These are phyloP conservation scores for Phytophthora meadii DNA, from an alignment of 352 stramenopile genomes.

Conservation along the genomic window DNA sequence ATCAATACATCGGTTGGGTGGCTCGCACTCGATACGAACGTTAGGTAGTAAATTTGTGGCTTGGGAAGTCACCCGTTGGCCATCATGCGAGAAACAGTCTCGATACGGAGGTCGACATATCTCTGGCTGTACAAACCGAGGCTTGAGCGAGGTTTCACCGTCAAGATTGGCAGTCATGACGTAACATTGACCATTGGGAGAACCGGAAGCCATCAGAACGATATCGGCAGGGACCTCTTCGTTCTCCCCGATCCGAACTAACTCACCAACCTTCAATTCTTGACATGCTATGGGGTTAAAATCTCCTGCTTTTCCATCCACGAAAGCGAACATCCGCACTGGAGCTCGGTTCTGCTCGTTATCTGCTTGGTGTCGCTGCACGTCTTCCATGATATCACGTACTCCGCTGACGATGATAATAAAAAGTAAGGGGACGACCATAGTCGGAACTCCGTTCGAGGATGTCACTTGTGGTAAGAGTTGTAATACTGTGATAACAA, in stretches of 20 bases:
- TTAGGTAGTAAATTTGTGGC: constrained; percentile 15
- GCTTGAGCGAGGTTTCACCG: constrained; percentile 90
- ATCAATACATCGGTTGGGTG: constrained; percentile 72
- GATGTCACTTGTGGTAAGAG: constrained; percentile 86
- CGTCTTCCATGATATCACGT: constrained; percentile 84
- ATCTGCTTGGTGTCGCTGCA: constrained; percentile 78
- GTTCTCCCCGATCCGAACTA: constrained; percentile 81
- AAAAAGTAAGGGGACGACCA: constrained; percentile 84
- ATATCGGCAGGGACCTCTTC: constrained; percentile 81
- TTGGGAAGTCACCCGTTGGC: constrained; percentile 23
- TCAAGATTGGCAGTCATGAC: constrained; percentile 90
- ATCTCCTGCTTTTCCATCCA: constrained; percentile 11
- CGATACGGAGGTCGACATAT: constrained; percentile 34
- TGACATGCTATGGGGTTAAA: constrained; percentile 44
- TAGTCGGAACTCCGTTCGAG: constrained; percentile 81
- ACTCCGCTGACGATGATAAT: constrained; percentile 87
- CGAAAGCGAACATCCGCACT: constrained; percentile 35
- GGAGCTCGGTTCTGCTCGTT: constrained; percentile 58
- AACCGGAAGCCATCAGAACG: constrained; percentile 62
- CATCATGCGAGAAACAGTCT: constrained; percentile 35
- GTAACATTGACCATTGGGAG: constrained; percentile 70
- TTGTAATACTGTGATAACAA: constrained; percentile 88
- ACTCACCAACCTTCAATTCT: constrained; percentile 76
- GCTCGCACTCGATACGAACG: constrained; percentile 49
- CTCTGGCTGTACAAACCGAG: constrained; percentile 59